Conservation (phyloP, 441 rosid genomes). For the Populus hybrid region DNA sequence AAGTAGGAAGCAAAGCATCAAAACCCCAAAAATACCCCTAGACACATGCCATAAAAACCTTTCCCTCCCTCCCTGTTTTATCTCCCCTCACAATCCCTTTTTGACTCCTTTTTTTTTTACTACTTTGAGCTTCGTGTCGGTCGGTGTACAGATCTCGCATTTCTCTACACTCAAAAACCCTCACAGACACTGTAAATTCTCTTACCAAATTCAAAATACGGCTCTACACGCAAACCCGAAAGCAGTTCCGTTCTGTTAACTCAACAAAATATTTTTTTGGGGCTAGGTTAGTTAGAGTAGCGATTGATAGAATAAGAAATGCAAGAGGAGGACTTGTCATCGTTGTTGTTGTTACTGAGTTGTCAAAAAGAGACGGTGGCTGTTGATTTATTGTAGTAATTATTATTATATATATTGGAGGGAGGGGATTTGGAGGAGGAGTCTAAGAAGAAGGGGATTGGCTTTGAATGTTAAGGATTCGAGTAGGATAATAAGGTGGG, state of each 20-base stretch:
- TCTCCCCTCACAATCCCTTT: background rate
- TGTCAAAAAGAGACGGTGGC: conserved; percentile 15
- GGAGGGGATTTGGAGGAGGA: conserved; percentile 6
- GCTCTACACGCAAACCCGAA: background rate
- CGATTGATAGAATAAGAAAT: conserved; percentile 24
- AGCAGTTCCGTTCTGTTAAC: background rate
- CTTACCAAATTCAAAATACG: conserved; percentile 13
- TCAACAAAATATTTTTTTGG: background rate
- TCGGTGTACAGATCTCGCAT: conserved; percentile 62
- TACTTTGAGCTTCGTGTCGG: background rate
- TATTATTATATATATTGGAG: background rate
- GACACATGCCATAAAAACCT: conserved; percentile 21
- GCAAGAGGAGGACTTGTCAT: conserved; percentile 3
- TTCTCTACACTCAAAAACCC: conserved; percentile 20
- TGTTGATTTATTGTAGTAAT: conserved; percentile 23
- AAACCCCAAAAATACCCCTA: conserved; percentile 4
- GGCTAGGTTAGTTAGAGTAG: background rate
- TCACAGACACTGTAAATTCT: conserved; percentile 3
- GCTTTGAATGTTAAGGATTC: conserved; percentile 22
- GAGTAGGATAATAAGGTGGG: conserved; percentile 49
- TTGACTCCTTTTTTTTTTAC: background rate
- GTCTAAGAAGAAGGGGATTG: conserved; percentile 50
- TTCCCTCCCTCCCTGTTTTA: background rate
- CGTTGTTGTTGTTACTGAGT: conserved; percentile 28
- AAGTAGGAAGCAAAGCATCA: background rate